Evolutionary conservation across 345 rosid species (phyloP), one percentile per base, ranked within the genome.

Genomic region (Sonneratia alba): DNA sequence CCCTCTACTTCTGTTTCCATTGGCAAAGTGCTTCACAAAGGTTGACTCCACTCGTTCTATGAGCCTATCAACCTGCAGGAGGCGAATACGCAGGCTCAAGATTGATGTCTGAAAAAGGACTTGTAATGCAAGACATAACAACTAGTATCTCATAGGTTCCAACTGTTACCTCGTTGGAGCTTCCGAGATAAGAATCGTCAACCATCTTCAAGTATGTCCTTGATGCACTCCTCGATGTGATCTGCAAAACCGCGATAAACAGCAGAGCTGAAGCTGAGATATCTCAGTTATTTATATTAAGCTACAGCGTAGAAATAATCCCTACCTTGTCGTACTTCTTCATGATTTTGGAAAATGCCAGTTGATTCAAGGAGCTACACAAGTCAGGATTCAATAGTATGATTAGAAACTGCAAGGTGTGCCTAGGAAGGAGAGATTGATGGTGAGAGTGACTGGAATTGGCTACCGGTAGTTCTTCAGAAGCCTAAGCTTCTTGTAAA

Each of bases 291-390:
- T 48, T 67, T 42, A 59, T 15, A 40, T 57, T 57, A 24, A 38
- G 15, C 36, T 8, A 59, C 36, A 22, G 15, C 2, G 5, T 27
- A 13, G 7, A 10, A 32, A 57, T 3, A 57, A 22, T 62, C 18
- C 16, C 71, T 73, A 92, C 96, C 91, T 93, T 91, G 73, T 90
- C 97, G 73, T 93, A 89, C 80, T 90, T 93, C 86, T 93, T 93
- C 88, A 90, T 80, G 72, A 93, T 89, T 84, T 90, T 90, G 73
- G 90, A 87, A 67, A 89, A 83, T 0, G 97, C 97, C 77, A 89
- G 64, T 56, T 84, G 86, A 77, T 90, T 93, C 83, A 87, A 70
- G 74, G 89, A 93, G 72, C 98, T 90, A 24, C 27, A 1, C 16
- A 2, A 27, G 77, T 74, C 19, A 63, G 71, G 38, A 75, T 37